Conservation (phyloP, 257 asterid genomes). For the Gardenia jasminoides region DNA sequence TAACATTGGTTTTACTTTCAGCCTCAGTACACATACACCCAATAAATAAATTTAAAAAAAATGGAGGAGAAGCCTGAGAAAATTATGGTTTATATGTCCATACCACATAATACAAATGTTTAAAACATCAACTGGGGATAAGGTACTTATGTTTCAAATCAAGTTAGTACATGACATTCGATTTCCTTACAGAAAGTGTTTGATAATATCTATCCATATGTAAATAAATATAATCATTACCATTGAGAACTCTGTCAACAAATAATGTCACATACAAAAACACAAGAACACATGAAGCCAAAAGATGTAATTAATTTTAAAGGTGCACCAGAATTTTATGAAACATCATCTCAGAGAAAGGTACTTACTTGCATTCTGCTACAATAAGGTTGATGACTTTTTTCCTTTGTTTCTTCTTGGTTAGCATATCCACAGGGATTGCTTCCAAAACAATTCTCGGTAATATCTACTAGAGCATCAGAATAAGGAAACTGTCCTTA, state of each 20-base stretch:
- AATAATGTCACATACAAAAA: not conserved
- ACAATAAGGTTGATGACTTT: constrained; percentile 61
- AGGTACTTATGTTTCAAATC: not conserved
- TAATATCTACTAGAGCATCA: constrained; percentile 43
- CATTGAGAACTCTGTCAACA: not conserved
- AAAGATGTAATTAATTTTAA: not conserved
- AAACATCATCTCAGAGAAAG: not conserved
- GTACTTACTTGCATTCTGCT: constrained; percentile 73
- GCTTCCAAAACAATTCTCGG: constrained; percentile 94
- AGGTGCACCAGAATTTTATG: not conserved
- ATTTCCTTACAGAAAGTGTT: not conserved
- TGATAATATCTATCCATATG: not conserved
- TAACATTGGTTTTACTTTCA: not conserved
- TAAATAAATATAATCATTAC: not conserved
- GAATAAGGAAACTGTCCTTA: too few relatives aligned
- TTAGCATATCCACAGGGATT: constrained; percentile 65
- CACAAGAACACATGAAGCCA: not conserved
- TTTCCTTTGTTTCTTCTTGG: constrained; percentile 63
- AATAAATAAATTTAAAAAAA: too few relatives aligned
- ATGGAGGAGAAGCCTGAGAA: not conserved
- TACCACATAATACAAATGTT: not conserved
- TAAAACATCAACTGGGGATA: not conserved
- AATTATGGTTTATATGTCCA: too few relatives aligned
- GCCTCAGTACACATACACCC: not conserved
- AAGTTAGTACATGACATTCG: not conserved